Evolutionary conservation across 495 filamentous ascomycete species (phyloP), one percentile per base, ranked within the genome.

Genomic region (Podospora anserina): DNA sequence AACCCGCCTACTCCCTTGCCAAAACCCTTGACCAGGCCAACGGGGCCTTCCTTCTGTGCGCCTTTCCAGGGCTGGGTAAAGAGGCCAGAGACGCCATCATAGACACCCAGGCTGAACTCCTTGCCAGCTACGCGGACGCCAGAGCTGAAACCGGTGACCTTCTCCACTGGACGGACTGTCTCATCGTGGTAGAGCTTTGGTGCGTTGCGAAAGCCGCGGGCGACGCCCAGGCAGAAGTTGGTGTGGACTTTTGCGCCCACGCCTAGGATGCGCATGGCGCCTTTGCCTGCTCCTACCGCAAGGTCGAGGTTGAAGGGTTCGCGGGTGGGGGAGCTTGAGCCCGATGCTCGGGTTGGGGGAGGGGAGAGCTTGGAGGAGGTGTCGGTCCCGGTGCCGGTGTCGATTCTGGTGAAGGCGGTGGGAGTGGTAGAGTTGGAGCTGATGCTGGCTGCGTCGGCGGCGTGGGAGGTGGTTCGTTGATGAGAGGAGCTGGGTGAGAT

Each of bases 201-300:
- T 1, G 87, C 88, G 73, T 96, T 96, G 76, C 96, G 91, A 70
- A 96, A 96, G 9, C 93, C 93, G 76, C 89, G 91, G 0, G 93
- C 88, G 3, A 96, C 74, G 16, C 88, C 89, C 55, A 96, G 80
- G 15, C 91, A 89, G 66, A 95, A 87, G 69, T 96, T 92, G 80
- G 93, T 89, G 0, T 92, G 92, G 0, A 90, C 88, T 77, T 89
- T 88, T 64, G 94, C 78, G n/a, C 88, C 85, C 19, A 89, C 87
- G 39, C 84, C 84, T 5, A 93, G 85, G 59, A 95, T 90, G 53
- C 90, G 88, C 15, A 82, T 79, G 49, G 91, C 81, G 16, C 88
- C 86, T 70, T 87, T 91, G 27, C 88, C 84, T 5, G 88, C 88
- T 27, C 82, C 80, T 1, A 90, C 66, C 2, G 86, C 86, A 32